Percentiles rank a stretch among this genome's conserved stretches.
These are phyloP conservation scores for Carpinus fangiana DNA, from an alignment of 306 rosid species.

Conservation along the genomic window DNA sequence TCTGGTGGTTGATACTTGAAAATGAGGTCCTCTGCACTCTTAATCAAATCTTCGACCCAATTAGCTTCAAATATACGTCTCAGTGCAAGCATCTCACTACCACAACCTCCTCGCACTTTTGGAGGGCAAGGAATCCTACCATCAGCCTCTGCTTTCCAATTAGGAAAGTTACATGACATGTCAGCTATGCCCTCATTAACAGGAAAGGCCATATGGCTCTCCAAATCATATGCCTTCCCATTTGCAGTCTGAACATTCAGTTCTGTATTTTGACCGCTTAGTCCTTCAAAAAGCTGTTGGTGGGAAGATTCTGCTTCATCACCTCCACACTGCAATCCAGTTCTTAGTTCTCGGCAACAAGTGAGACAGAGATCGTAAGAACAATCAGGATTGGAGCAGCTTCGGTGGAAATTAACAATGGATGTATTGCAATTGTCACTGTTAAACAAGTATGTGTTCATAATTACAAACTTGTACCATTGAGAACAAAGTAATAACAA, in stretches of 20 bases:
- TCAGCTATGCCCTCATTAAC: constrained; percentile 24
- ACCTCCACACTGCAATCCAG: constrained; percentile 36
- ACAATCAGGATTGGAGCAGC: constrained; percentile 60
- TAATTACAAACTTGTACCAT: neutral
- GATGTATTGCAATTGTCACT: constrained; percentile 75
- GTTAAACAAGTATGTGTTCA: constrained; percentile 30
- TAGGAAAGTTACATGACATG: constrained; percentile 22
- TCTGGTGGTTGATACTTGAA: constrained; percentile 42
- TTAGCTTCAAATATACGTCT: constrained; percentile 51
- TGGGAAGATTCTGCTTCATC: constrained; percentile 42
- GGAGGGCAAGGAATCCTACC: constrained; percentile 60
- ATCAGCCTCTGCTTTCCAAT: constrained; percentile 50
- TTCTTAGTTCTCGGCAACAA: constrained; percentile 59
- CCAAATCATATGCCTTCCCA: constrained; percentile 31
- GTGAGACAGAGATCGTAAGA: constrained; percentile 63
- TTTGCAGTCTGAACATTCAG: constrained; percentile 21
- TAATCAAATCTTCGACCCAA: constrained; percentile 50
- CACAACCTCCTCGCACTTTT: constrained; percentile 59
- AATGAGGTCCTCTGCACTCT: constrained; percentile 41
- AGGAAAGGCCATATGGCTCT: constrained; percentile 30
- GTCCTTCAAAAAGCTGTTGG: constrained; percentile 30
- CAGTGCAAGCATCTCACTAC: constrained; percentile 41
- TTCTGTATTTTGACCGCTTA: constrained; percentile 15
- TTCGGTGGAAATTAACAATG: constrained; percentile 69
- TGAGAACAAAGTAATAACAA: neutral